A percentile compares a stretch with the other conserved stretches of the same genome.
These are phyloP conservation scores for Benincasa hispida DNA, from an alignment of 306 rosid species.

Conservation along the genomic window DNA sequence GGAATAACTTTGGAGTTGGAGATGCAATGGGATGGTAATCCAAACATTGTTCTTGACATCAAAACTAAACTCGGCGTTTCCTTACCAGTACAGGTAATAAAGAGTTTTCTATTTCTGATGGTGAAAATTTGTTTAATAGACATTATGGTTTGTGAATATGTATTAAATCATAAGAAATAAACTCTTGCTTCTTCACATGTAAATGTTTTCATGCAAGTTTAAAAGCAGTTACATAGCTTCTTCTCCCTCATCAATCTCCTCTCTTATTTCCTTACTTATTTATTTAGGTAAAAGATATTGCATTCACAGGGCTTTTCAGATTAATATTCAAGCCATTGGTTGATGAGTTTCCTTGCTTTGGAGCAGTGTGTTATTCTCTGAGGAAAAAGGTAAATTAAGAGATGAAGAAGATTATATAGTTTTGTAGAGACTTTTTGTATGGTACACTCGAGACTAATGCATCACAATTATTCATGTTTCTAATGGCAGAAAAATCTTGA, in stretches of 20 bases:
- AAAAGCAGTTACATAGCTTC: neutral
- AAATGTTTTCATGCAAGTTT: neutral
- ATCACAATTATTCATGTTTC: conserved; percentile 7
- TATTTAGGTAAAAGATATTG: conserved; percentile 84
- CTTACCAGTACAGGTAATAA: conserved; percentile 74
- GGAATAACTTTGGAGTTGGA: conserved; percentile 80
- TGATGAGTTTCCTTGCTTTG: conserved; percentile 72
- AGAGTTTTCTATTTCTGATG: neutral
- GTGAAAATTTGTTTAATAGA: neutral
- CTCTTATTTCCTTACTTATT: conserved; percentile 29
- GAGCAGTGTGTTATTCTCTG: conserved; percentile 75
- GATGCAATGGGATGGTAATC: conserved; percentile 96
- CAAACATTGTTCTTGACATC: conserved; percentile 60
- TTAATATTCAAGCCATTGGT: conserved; percentile 89
- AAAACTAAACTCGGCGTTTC: conserved; percentile 66
- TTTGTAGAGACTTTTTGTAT: neutral
- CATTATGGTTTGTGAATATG: neutral
- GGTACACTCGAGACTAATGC: neutral
- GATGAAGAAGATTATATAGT: neutral
- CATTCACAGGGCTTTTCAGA: conserved; percentile 99
- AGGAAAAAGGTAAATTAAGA: conserved; percentile 51
- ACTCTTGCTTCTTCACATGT: neutral
- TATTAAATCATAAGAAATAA: neutral
- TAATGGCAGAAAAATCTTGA: conserved; percentile 69
- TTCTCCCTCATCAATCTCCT: neutral